Evolutionary conservation across 2,329 filamentous ascomycete species (phyloP).

Genomic region (Colletotrichum spinosum): DNA sequence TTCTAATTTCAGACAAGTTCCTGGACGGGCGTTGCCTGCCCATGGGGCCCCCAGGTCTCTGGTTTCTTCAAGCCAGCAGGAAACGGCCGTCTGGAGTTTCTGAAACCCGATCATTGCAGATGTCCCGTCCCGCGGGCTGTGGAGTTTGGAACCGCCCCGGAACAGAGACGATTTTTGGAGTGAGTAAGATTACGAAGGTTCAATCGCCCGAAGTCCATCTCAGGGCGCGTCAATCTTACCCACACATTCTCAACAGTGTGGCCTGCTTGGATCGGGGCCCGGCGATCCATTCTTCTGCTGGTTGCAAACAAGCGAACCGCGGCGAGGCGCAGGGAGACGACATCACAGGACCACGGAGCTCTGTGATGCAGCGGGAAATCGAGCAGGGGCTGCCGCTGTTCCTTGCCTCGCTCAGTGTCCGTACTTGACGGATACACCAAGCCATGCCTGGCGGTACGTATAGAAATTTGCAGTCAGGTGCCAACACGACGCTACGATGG

Average conservation of each 20-base stretch:
- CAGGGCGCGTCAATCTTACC: conserved; percentile 10
- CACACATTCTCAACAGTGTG: conserved; percentile 15
- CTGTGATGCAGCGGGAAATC: conserved; percentile 29
- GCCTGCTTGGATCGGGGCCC: conserved; percentile 21
- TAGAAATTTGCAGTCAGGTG: no score
- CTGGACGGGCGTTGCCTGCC: no score
- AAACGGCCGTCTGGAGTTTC: conserved; percentile 24
- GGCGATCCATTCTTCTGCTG: conserved; percentile 27
- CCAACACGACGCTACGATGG: no score
- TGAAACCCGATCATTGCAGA: conserved; percentile 35
- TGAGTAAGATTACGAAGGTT: not conserved
- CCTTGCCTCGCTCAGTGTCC: not conserved
- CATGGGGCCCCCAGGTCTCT: not conserved
- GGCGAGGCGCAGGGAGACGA: conserved; percentile 34
- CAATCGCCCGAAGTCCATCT: not conserved
- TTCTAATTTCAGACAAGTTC: no score
- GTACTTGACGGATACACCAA: not conserved
- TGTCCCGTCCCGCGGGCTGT: conserved; percentile 27
- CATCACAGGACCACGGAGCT: conserved; percentile 35
- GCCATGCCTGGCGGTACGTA: not conserved
- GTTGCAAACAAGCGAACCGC: conserved; percentile 21
- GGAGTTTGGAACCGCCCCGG: conserved; percentile 9
- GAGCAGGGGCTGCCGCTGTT: conserved; percentile 15
- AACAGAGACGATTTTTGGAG: conserved; percentile 1
- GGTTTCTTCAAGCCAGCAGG: not conserved